phyloP scores from a whole-genome alignment of 805 yeast genomes.

The Saccharomycopsis sp. region DNA sequence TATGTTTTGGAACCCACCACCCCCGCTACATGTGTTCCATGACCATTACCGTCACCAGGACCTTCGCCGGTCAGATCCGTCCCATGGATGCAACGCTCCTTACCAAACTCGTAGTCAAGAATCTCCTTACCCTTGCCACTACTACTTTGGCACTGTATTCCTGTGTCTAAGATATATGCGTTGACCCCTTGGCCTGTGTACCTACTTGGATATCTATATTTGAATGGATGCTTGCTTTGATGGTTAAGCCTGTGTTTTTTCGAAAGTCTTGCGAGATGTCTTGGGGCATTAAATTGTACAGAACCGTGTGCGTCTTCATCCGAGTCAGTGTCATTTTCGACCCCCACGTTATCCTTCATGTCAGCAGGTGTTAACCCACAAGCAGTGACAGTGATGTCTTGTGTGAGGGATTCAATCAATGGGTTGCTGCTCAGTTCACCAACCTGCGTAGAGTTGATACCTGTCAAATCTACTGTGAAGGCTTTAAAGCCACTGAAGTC shows the following conservation, averaged over 20 bases:
- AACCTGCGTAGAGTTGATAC: neutral
- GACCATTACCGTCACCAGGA: conserved; percentile 71
- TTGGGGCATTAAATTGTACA: conserved; percentile 45
- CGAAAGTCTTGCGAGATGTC: conserved; percentile 56
- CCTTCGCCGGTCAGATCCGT: conserved; percentile 57
- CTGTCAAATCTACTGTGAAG: neutral
- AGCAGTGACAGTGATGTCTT: conserved; percentile 56
- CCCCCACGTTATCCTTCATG: neutral
- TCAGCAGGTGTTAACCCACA: conserved; percentile 31
- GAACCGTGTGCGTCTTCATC: conserved; percentile 18
- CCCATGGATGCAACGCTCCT: conserved; percentile 48
- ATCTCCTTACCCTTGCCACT: conserved; percentile 32
- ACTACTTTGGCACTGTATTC: conserved; percentile 42
- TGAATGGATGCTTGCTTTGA: conserved; percentile 26
- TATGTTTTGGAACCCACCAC: conserved; percentile 68
- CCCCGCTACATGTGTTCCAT: conserved; percentile 94
- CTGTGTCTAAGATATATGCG: conserved; percentile 81
- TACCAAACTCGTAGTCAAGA: conserved; percentile 41
- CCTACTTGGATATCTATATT: conserved; percentile 43
- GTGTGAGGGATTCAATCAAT: conserved; percentile 58
- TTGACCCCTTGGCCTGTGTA: conserved; percentile 51
- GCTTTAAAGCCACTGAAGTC: neutral
- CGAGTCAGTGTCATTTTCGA: neutral
- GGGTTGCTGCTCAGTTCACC: conserved; percentile 12
- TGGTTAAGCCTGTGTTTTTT: conserved; percentile 14